These are phyloP conservation scores for Cyathus olla DNA, from an alignment of 1,284 basidiomycete genomes.

Conservation along the genomic window DNA sequence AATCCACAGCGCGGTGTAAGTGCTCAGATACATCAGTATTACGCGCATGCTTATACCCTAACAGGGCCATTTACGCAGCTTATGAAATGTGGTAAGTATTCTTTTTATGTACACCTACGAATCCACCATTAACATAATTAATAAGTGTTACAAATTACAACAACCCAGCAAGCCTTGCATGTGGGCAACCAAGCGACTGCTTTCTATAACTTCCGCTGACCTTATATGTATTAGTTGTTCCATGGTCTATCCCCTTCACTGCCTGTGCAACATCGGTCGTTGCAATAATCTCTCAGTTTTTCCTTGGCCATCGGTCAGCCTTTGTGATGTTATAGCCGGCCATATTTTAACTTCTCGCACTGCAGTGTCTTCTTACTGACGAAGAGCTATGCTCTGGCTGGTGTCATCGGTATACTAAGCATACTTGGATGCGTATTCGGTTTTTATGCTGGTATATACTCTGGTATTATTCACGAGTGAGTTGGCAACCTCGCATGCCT, in stretches of 20 bases:
- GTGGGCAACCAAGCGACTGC: slow-evolving; percentile 27
- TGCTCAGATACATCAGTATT: not conserved
- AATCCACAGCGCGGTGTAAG: slow-evolving; percentile 54
- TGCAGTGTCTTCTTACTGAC: slow-evolving; percentile 47
- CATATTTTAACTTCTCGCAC: not conserved
- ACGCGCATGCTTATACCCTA: not conserved
- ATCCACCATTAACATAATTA: not conserved
- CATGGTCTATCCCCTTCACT: slow-evolving; percentile 58
- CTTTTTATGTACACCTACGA: not conserved
- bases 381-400: slow-evolving; percentile 42
- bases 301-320: slow-evolving; percentile 53
- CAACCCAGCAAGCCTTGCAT: slow-evolving; percentile 45
- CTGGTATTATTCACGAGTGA: slow-evolving; percentile 48
- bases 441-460: slow-evolving; percentile 45
- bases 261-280: slow-evolving; percentile 53
- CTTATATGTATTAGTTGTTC: slow-evolving; percentile 36
- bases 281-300: slow-evolving; percentile 55
- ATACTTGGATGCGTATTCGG: slow-evolving; percentile 50
- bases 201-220: not conserved
- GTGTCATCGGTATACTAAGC: slow-evolving; percentile 42
- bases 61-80: slow-evolving; percentile 50
- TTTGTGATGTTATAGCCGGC: not conserved
- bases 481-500: slow-evolving; percentile 13
- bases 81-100: slow-evolving; percentile 51
- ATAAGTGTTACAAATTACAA: slow-evolving; percentile 53